A percentile compares a stretch with the other conserved stretches of the same genome.
Conservation (phyloP, 306 rosid genomes). For the Vigna radiata region DNA sequence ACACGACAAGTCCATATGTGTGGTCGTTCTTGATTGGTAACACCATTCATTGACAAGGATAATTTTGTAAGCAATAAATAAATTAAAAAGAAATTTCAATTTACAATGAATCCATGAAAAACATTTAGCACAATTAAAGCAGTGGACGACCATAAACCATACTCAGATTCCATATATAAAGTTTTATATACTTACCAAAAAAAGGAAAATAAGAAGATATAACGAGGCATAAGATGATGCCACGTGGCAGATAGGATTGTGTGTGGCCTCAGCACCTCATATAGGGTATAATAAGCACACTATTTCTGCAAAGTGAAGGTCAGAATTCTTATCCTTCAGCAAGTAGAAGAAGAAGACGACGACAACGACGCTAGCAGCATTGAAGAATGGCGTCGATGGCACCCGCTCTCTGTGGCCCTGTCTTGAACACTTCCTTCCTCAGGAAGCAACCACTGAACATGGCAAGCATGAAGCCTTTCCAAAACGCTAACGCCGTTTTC, state of each 20-base stretch:
- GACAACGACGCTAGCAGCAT: too few species aligned
- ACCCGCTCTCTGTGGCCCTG: conserved; percentile 50
- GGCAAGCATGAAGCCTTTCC: conserved; percentile 46
- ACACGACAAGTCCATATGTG: too few species aligned
- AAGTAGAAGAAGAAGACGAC: neutral
- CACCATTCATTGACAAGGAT: too few species aligned
- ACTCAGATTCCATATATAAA: too few species aligned
- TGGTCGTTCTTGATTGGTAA: too few species aligned
- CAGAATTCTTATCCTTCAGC: neutral
- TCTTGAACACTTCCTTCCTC: conserved; percentile 70
- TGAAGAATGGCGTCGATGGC: conserved; percentile 49
- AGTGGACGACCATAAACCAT: too few species aligned
- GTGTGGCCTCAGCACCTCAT: neutral
- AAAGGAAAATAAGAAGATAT: too few species aligned
- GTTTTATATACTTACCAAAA: too few species aligned
- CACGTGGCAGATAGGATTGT: conserved; percentile 71
- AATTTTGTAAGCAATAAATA: too few species aligned
- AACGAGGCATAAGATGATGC: conserved; percentile 23
- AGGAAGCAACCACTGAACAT: conserved; percentile 49
- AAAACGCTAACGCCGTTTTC: conserved; percentile 52
- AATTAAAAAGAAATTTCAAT: too few species aligned
- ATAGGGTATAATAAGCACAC: conserved; percentile 40
- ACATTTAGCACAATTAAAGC: too few species aligned
- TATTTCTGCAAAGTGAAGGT: conserved; percentile 33
- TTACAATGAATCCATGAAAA: too few species aligned